Evolutionary conservation across 108 stramenopile genomes (phyloP), one percentile per base, ranked within the genome.

Genomic region (Discostella stelligeroides): DNA sequence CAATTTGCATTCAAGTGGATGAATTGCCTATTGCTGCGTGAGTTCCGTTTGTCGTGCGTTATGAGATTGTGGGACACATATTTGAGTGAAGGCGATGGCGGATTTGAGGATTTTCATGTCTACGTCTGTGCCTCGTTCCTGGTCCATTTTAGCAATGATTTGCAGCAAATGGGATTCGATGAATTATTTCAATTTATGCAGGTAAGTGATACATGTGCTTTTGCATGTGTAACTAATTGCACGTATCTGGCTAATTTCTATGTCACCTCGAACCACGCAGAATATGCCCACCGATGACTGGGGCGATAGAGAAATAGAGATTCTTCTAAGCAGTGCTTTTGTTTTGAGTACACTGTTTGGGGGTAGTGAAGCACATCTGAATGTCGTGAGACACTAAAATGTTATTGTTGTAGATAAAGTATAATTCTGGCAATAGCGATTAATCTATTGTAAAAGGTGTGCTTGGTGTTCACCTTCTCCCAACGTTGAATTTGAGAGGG

Each of bases 1-100:
- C 97, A 98, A 75, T 98, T 99, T 73, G 91, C 96, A 55, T 98
- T 98, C 81, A 97, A 96, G 57, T 99, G 99, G 99, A 98, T 98
- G 96, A 99, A 98, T 84, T 98, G 98, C 72, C 73, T 98, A 46
- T 79, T 99, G 59, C 62, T 98, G 55, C 78, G 99, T 24, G 99
- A 99, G 66, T 94, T 98, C 60, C 81, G 84, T 45, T 61, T 97
- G 38, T 27, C 58, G 47, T 85, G 89, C 71, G 85, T 95, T 29
- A 72, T 95, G 41, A 87, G 98, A 37, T 68, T 98, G 54, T 98
- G 96, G 96, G 98, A 98, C 77, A 95, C 96, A 1, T 97, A 97
- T 73, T 75, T 98, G 29, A 80, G 86, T 48, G 96, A 98, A 75
- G 88, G 82, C 11, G 79, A 77, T 54, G 88, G 85, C 7, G 97